Evolutionary conservation across 306 rosid species (phyloP), one percentile per base, ranked within the genome.

Genomic region (Prunus fruticosa): DNA sequence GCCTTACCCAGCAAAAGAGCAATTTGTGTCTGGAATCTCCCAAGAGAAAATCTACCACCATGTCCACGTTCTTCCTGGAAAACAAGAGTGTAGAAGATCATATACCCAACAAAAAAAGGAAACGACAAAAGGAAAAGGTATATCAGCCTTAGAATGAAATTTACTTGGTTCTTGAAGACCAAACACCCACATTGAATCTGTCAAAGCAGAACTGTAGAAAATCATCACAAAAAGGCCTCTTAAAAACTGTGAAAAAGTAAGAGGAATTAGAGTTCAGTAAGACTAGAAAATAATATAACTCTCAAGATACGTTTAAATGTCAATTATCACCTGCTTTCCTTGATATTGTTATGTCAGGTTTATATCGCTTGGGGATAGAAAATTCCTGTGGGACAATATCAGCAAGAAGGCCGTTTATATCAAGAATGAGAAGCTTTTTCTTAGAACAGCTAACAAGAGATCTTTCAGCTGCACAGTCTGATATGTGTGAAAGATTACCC

Each of bases 81-180:
- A 72, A 34, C 15, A 30, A 66, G 54, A 63, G 64, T 13, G 49
- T 60, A n/a, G 38, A n/a, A 38, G 14, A 60, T 30, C 51, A 58
- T 50, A 53, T 10, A 56, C 50, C 54, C 34, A 8, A 25, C 15
- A 38, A 53, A 60, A 74, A 16, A 22, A 56, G 38, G 34, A 30
- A 68, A 62, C 3, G 28, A 41, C 71, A 71, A 60, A 47, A 34
- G 49, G 77, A 74, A 71, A 52, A 67, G 19, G 76, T 81, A 74
- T 69, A 69, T 63, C 22, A 71, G 70, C 58, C 66, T 70, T 28
- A 49, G 84, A 76, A 50, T 64, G 83, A 84, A 75, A 69, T 63
- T 83, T 95, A 95, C 99, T 85, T 83, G 75, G 71, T 64, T 89
- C 97, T 95, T 73, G 99, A 92, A 73, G 98, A 90, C 98, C 98